phyloP scores from a whole-genome alignment of 768 basidiomycete species.

The Suillus discolor region DNA sequence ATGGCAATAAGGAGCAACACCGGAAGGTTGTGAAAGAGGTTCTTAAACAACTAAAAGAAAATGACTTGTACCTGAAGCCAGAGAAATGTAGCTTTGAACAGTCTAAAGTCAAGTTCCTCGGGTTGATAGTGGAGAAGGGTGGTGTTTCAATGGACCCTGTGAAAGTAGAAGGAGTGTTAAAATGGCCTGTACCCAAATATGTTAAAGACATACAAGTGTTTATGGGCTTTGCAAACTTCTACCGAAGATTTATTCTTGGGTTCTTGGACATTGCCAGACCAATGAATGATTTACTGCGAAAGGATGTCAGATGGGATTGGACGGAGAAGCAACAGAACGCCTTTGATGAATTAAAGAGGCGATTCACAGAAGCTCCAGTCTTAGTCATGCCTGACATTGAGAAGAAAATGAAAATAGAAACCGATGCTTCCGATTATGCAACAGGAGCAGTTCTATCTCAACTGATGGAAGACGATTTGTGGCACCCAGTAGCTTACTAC shows the following conservation, averaged over 20 bases:
- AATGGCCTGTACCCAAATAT: slow-evolving; percentile 29
- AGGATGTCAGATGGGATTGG: slow-evolving; percentile 31
- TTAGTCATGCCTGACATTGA: slow-evolving; percentile 8
- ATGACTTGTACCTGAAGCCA: slow-evolving; percentile 38
- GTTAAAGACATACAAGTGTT: slow-evolving; percentile 27
- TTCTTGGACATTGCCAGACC: slow-evolving; percentile 28
- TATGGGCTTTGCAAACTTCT: slow-evolving; percentile 34
- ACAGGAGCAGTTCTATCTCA: neutral
- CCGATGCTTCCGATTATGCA: slow-evolving; percentile 9
- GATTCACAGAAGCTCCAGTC: slow-evolving; percentile 30
- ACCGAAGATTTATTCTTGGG: slow-evolving; percentile 30
- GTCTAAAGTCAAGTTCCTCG: slow-evolving; percentile 31
- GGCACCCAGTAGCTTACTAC: slow-evolving; percentile 34
- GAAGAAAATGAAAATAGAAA: neutral
- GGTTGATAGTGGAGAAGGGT: slow-evolving; percentile 27
- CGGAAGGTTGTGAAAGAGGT: slow-evolving; percentile 21
- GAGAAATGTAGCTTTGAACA: slow-evolving; percentile 39
- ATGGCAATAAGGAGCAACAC: slow-evolving; percentile 19
- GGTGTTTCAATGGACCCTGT: slow-evolving; percentile 33
- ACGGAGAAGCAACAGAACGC: slow-evolving; percentile 16
- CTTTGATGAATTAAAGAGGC: slow-evolving; percentile 34
- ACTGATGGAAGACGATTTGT: slow-evolving; percentile 1
- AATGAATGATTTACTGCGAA: slow-evolving; percentile 30
- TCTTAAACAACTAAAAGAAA: slow-evolving; percentile 26
- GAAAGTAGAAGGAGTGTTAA: slow-evolving; percentile 32